These are phyloP conservation scores for Raphanus raphanistrum DNA, from an alignment of 345 rosid species.

Conservation along the genomic window DNA sequence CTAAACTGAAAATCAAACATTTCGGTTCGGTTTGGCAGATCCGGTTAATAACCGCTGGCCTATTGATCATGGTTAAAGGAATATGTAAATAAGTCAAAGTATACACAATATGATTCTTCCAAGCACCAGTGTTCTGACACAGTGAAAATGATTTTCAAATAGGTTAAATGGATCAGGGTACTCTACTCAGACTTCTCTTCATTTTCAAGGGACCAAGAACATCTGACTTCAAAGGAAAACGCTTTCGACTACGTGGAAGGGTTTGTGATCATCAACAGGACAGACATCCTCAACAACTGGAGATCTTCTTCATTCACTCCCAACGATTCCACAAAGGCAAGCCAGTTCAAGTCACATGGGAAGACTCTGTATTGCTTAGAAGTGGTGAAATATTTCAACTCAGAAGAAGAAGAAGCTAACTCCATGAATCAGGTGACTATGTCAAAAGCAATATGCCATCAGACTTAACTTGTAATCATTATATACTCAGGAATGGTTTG, in stretches of 20 bases:
- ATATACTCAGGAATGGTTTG: neutral
- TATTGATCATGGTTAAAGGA: neutral
- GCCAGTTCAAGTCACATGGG: conserved; percentile 74
- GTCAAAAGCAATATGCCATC: neutral
- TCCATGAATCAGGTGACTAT: conserved; percentile 51
- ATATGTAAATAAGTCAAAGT: neutral
- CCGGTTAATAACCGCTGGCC: neutral
- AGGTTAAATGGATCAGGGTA: conserved; percentile 94
- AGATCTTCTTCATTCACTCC: conserved; percentile 80
- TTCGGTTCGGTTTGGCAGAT: neutral
- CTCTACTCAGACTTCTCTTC: conserved; percentile 81
- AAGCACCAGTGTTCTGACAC: conserved; percentile 23
- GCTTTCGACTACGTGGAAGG: conserved; percentile 93
- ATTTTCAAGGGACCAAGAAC: conserved; percentile 84
- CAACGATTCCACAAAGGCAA: conserved; percentile 65
- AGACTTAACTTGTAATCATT: neutral
- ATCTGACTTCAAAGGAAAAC: conserved; percentile 54
- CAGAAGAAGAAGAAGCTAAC: conserved; percentile 54
- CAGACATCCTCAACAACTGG: conserved; percentile 78
- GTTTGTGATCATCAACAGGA: conserved; percentile 74
- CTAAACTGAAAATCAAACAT: neutral
- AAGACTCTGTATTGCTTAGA: conserved; percentile 82
- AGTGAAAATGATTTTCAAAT: conserved; percentile 23
- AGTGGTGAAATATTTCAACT: conserved; percentile 71
- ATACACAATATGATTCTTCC: neutral